These are phyloP conservation scores for Lanmaoa pseudosensibilis DNA, from an alignment of 768 basidiomycete species.

Conservation along the genomic window DNA sequence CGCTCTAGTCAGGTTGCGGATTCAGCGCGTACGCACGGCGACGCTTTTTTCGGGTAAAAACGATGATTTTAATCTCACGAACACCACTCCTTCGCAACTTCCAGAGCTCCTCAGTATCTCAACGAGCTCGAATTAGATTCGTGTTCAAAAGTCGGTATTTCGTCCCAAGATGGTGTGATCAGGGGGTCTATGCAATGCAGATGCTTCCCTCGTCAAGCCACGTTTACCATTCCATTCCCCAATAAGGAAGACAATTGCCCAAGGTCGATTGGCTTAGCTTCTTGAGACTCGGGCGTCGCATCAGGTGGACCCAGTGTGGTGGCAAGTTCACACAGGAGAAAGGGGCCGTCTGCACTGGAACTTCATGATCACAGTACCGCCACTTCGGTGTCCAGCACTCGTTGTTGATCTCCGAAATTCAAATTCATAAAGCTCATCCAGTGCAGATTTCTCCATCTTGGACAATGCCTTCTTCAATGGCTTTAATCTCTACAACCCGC, in stretches of 20 bases:
- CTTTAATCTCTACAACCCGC: constrained; percentile 28
- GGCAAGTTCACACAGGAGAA: neutral
- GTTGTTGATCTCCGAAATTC: neutral
- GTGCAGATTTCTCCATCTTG: constrained; percentile 14
- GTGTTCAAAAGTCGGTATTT: neutral
- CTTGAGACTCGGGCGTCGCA: neutral
- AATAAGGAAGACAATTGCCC: neutral
- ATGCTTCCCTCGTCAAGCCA: neutral
- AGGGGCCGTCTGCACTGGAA: neutral
- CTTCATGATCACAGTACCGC: neutral
- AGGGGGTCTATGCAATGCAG: neutral
- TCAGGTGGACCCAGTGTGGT: neutral
- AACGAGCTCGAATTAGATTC: neutral
- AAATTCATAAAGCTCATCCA: neutral
- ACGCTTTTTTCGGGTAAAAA: neutral
- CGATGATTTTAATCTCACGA: neutral
- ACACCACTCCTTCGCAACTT: neutral
- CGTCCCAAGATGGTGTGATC: neutral
- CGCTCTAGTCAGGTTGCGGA: neutral
- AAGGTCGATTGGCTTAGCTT: neutral
- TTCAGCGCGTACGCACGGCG: neutral
- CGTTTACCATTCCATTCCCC: neutral
- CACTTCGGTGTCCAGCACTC: neutral
- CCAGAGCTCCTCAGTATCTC: neutral
- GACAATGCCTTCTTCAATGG: constrained; percentile 27